Evolutionary conservation across 108 stramenopile species (phyloP).

Genomic region (Stephanodiscus triporus): DNA sequence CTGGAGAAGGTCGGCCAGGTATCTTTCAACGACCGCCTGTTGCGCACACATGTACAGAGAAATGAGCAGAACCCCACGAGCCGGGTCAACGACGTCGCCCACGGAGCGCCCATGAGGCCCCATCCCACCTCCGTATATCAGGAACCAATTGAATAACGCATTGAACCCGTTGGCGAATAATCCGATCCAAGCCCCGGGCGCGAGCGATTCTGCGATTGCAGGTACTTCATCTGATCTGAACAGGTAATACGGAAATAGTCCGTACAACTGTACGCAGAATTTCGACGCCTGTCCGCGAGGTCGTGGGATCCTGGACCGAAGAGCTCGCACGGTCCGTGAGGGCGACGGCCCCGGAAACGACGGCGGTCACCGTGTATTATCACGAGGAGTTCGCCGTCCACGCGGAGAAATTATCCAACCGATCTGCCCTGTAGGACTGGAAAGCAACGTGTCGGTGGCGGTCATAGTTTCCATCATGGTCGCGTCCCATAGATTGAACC

Average conservation of each 20-base stretch:
- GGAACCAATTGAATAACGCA: conserved; percentile 46
- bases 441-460: conserved; percentile 49
- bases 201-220: conserved; percentile 47
- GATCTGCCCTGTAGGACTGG: conserved; percentile 53
- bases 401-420: conserved; percentile 26
- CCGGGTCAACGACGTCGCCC: conserved; percentile 56
- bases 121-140: conserved; percentile 33
- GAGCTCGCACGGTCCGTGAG: conserved; percentile 33
- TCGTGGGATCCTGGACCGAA: conserved; percentile 46
- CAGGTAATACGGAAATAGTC: conserved; percentile 49
- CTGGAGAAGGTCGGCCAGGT: conserved; percentile 38
- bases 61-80: conserved; percentile 29
- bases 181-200: conserved; percentile 46
- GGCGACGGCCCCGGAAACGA: conserved; percentile 38
- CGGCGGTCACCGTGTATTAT: conserved; percentile 20
- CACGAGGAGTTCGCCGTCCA: conserved; percentile 48
- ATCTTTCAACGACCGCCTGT: conserved; percentile 15
- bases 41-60: conserved; percentile 24
- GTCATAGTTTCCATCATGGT: conserved; percentile 51
- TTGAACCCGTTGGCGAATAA: conserved; percentile 51
- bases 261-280: conserved; percentile 45
- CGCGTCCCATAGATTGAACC: conserved; percentile 58
- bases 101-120: conserved; percentile 50
- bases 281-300: conserved; percentile 44
- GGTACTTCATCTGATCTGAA: conserved; percentile 50